A percentile compares a stretch with the other conserved stretches of the same genome.
These are phyloP conservation scores for Styphnolobium japonicum DNA, from an alignment of 306 rosid species.

Conservation along the genomic window DNA sequence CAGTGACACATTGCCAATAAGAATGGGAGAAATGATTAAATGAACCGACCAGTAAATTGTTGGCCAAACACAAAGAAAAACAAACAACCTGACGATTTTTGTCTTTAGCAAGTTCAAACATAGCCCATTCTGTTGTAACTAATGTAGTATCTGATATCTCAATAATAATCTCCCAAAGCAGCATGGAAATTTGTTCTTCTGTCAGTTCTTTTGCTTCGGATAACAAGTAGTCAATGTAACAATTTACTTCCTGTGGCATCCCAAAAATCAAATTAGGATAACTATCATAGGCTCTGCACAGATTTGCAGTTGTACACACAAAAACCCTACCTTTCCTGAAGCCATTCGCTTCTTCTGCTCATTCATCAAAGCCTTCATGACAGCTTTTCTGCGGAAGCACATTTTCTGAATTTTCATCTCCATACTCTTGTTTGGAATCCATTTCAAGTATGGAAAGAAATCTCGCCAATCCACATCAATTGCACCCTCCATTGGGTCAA, in stretches of 20 bases:
- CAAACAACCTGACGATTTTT: slow-evolving; percentile 59
- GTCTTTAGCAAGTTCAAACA: slow-evolving; percentile 80
- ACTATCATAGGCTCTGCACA: neutral
- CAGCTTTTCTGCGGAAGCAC: slow-evolving; percentile 35
- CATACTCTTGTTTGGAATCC: slow-evolving; percentile 76
- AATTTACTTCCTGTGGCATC: slow-evolving; percentile 53
- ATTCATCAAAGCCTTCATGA: slow-evolving; percentile 62
- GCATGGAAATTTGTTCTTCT: slow-evolving; percentile 58
- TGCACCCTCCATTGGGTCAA: slow-evolving; percentile 85
- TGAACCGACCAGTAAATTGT: neutral
- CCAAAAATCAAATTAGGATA: slow-evolving; percentile 23
- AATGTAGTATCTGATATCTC: slow-evolving; percentile 85
- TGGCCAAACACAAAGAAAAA: neutral
- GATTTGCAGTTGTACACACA: neutral
- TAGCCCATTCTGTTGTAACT: slow-evolving; percentile 86
- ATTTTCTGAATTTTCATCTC: slow-evolving; percentile 52
- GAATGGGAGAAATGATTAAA: neutral
- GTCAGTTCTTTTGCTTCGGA: slow-evolving; percentile 62
- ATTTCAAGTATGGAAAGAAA: slow-evolving; percentile 86
- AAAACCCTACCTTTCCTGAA: slow-evolving; percentile 60
- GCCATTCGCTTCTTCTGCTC: slow-evolving; percentile 67
- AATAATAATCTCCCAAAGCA: slow-evolving; percentile 81
- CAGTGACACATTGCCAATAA: neutral
- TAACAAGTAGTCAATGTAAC: slow-evolving; percentile 61
- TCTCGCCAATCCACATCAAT: slow-evolving; percentile 98